phyloP scores from a whole-genome alignment of 2,329 filamentous ascomycete genomes.

The Geosmithia flava region DNA sequence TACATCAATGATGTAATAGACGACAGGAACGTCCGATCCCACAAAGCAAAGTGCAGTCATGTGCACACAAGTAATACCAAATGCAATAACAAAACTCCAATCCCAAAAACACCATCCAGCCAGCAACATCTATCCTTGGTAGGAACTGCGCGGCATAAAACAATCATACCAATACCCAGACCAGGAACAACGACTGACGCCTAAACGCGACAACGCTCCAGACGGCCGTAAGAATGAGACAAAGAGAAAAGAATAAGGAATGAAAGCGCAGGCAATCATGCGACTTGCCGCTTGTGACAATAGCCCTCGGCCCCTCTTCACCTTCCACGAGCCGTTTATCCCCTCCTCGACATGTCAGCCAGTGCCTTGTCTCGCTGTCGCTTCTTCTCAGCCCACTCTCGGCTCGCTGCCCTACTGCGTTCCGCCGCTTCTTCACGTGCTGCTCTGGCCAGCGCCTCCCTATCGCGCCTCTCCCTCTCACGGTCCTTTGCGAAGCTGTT shows the following conservation, averaged over 20 bases:
- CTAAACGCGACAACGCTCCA: not conserved
- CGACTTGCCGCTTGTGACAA: not conserved
- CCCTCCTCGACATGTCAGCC: not conserved
- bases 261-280: not conserved
- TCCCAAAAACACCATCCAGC: not conserved
- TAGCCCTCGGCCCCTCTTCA: not conserved
- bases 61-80: not conserved
- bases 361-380: slow-evolving; percentile 32
- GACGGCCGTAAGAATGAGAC: not conserved
- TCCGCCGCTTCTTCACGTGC: slow-evolving; percentile 50
- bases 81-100: not conserved
- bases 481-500: slow-evolving; percentile 31
- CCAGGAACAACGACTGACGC: not conserved
- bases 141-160: no score
- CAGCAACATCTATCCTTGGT: not conserved
- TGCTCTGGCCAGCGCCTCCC: slow-evolving; percentile 38
- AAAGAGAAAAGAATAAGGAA: not conserved
- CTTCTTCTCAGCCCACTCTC: slow-evolving; percentile 43
- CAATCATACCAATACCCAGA: not conserved
- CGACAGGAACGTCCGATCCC: not conserved
- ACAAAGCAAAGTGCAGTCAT: not conserved
- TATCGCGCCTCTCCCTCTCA: slow-evolving; percentile 39
- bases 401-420: slow-evolving; percentile 42
- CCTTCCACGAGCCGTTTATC: not conserved
- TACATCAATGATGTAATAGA: not conserved